Base-by-base conservation (phyloP, 192 early-diverging fungal species). In the Coemansia sp. region DNA sequence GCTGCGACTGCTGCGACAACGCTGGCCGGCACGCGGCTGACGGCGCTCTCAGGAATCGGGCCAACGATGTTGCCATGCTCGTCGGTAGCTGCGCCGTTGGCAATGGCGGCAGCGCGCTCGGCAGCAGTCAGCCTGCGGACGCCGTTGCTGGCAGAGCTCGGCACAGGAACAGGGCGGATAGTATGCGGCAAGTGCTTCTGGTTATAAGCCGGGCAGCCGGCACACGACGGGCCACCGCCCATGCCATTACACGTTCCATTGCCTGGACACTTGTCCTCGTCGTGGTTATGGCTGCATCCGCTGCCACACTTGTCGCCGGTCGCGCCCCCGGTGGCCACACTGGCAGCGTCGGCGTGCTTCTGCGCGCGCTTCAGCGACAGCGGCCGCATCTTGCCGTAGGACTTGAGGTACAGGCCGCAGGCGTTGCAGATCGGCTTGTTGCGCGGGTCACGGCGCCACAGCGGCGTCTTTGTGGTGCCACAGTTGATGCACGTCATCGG, bases 401-500 rank as follows among this genome's bases (percentile, higher is more conserved):
- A 75, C 36, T 81, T 81, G 20, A 79, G 71, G 43, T 85, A 85
- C 66, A 85, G 66, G 3, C 90, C 89, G 67, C 92, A 94, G 5
- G 92, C 92, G 66, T 94, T 94, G 70, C 92, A 94, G 35, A 93
- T 91, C 2, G 91, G 89, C 68, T 90, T 87, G 61, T 90, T 90
- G 34, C 80, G 71, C 38, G 89, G 90, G 52, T 92, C 89, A 51
- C 92, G 72, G 11, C 92, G 85, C 92, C 92, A 94, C 48, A 94
- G 85, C 35, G 92, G 92, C 5, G 92, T 94, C 36, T 87, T 90
- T 0, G 86, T 92, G 3, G 92, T 94, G 38, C 87, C 78, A 63
- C 92, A 94, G 64, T 94, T 94, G 52, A 88, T 83, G 66, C 92
- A 94, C 35, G 70, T 79, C 73, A 79, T 84, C 15, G 76, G 74